Evolutionary conservation across 2,329 filamentous ascomycete species (phyloP).

Genomic region (Microcera coccophila): DNA sequence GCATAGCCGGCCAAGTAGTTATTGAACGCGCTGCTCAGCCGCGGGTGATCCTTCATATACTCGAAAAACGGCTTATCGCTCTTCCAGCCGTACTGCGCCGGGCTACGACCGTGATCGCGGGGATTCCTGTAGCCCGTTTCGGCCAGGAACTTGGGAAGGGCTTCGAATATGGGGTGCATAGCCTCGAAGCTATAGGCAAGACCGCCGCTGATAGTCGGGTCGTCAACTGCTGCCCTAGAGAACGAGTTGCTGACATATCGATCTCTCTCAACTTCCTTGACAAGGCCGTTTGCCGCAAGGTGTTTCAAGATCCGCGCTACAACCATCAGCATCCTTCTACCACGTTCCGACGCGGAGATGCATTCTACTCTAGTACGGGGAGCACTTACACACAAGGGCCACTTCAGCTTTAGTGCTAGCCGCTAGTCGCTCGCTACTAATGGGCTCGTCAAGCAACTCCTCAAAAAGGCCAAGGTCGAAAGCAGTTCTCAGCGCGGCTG

Average conservation of each 20-base stretch:
- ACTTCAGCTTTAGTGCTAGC: slow-evolving; percentile 9
- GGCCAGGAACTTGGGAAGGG: slow-evolving; percentile 32
- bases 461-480: slow-evolving; percentile 16
- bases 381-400: slow-evolving; percentile 7
- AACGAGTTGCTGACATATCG: slow-evolving; percentile 6
- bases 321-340: not conserved
- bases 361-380: too few relatives aligned
- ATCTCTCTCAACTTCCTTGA: slow-evolving; percentile 9
- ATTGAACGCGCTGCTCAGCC: slow-evolving; percentile 30
- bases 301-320: slow-evolving; percentile 11
- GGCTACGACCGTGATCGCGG: slow-evolving; percentile 20
- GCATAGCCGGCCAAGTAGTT: slow-evolving; percentile 35
- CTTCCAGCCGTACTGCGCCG: slow-evolving; percentile 13
- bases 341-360: not conserved
- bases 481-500: slow-evolving; percentile 14
- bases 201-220: slow-evolving; percentile 9
- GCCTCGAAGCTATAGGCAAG: slow-evolving; percentile 18
- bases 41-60: slow-evolving; percentile 27
- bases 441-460: slow-evolving; percentile 10
- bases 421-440: slow-evolving; percentile 7
- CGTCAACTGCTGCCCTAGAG: slow-evolving; percentile 11
- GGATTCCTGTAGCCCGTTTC: slow-evolving; percentile 33
- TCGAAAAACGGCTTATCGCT: slow-evolving; percentile 32
- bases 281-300: slow-evolving; percentile 7
- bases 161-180: slow-evolving; percentile 20